These are phyloP conservation scores for Calonectria crousiana DNA, from an alignment of 2,329 filamentous ascomycete species.

Conservation along the genomic window DNA sequence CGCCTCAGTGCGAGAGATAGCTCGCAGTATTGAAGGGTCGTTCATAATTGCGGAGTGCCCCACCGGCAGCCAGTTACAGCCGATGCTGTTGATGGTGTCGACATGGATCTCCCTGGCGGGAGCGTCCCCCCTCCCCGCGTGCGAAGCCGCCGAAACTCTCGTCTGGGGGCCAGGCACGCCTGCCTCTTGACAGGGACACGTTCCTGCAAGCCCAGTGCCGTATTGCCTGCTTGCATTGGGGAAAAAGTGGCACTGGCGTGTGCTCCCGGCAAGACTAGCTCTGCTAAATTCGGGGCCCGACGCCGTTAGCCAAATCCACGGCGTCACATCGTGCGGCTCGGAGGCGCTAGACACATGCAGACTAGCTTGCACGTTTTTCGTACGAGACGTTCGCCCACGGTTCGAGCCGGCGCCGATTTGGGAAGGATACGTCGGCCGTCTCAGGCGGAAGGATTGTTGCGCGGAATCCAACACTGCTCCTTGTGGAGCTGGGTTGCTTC, in stretches of 20 bases:
- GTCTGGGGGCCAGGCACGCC: background rate
- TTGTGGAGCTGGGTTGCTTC: background rate
- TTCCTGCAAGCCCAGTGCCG: background rate
- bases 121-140: background rate
- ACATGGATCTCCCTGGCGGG: background rate
- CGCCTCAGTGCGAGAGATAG: background rate
- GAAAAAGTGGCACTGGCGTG: background rate
- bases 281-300: background rate
- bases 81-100: background rate
- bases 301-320: slow-evolving; percentile 2
- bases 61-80: background rate
- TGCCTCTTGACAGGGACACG: background rate
- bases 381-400: slow-evolving; percentile 2
- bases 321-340: slow-evolving; percentile 6
- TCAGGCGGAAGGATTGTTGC: background rate
- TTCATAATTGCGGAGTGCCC: slow-evolving; percentile 3
- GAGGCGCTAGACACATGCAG: background rate
- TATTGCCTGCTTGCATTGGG: background rate
- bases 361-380: background rate
- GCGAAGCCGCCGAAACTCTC: background rate
- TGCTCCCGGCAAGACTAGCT: background rate
- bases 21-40: background rate
- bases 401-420: background rate
- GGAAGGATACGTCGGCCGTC: background rate
- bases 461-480: background rate